Base-by-base conservation (phyloP, 805 yeast species). In the Candida michaelii region DNA sequence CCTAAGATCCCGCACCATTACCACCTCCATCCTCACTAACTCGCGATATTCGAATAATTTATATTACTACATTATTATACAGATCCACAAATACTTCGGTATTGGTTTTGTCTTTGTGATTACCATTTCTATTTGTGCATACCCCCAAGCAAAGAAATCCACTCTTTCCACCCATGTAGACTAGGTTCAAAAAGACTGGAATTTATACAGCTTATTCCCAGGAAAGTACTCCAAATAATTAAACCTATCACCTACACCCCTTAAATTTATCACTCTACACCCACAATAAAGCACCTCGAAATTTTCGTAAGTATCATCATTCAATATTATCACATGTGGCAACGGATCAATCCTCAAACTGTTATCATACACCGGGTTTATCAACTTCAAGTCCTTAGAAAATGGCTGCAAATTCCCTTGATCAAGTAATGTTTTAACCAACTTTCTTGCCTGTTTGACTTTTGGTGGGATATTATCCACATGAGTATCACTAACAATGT, bases 371-470 rank as follows among this genome's bases (percentile, higher is more conserved):
- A 81, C 82, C 69, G 95, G 78, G 15, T 78, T 66, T 1, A 87
- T 70, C 0, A 95, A 85, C 46, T 87, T 75, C 19, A 78, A 64
- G 16, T 70, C 62, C 14, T 69, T 62, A 2, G 80, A 65, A 55
- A 90, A 89, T 10, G 99, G 99, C 24, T 93, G 85, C 35, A 93
- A 60, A 55, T 80, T 85, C 0, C 93, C 93, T 63, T 93, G 99
- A 55, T 88, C 96, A 10, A 93, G 62, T 0, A 93, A 47, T 0
- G 97, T 89, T 49, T 85, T 83, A 13, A 85, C 87, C 2, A 89
- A 62, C 54, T 83, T 83, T 48, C 88, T 72, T 0, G 89, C 79
- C 58, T 83, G 85, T 31, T 66, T 63, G 2, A 77, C 60, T 39
- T 77, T 78, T 4, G 77, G 59, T 0, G 82, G 48, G 24, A 70